Percentiles rank a stretch among this genome's conserved stretches.
Conservation (phyloP, 768 basidiomycete genomes). For the Trametes cubensis region DNA sequence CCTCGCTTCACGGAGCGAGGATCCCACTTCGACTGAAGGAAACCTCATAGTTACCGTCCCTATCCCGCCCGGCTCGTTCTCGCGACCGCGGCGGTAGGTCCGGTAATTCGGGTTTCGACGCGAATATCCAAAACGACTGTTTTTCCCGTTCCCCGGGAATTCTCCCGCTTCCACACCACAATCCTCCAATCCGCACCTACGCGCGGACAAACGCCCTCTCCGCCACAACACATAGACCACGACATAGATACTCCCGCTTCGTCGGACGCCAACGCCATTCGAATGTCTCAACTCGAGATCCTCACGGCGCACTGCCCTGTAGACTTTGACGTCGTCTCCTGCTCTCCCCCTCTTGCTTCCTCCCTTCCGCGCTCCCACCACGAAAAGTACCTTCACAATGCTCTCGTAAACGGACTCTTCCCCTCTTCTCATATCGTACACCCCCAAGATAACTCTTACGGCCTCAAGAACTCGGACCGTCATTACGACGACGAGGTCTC, state of each 20-base stretch:
- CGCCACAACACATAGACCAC: constrained; percentile 18
- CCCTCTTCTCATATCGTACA: constrained; percentile 15
- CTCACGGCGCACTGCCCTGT: constrained; percentile 40
- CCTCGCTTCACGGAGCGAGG: constrained; percentile 79
- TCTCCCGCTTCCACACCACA: constrained; percentile 4
- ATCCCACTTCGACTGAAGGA: constrained; percentile 58
- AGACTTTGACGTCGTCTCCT: constrained; percentile 32
- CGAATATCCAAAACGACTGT: constrained; percentile 31
- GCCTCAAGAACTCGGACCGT: constrained; percentile 20
- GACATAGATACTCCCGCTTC: constrained; percentile 31
- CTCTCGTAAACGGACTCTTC: constrained; percentile 26
- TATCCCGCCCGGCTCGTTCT: constrained; percentile 61
- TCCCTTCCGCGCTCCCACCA: constrained; percentile 27
- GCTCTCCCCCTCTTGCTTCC: constrained; percentile 29
- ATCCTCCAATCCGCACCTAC: constrained; percentile 1
- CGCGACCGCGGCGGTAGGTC: constrained; percentile 76
- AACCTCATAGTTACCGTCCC: constrained; percentile 53
- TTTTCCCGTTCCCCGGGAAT: constrained; percentile 20
- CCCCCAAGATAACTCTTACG: constrained; percentile 14
- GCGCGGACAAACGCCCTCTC: constrained; percentile 19
- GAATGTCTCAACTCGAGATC: constrained; percentile 63
- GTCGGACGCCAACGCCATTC: constrained; percentile 13
- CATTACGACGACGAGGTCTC: constrained; percentile 45
- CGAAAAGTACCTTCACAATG: constrained; percentile 30
- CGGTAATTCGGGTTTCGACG: constrained; percentile 59